Evolutionary conservation across 2,329 filamentous ascomycete genomes (phyloP), one percentile per base, ranked within the genome.

Genomic region (Dichotomopilus funicola): DNA sequence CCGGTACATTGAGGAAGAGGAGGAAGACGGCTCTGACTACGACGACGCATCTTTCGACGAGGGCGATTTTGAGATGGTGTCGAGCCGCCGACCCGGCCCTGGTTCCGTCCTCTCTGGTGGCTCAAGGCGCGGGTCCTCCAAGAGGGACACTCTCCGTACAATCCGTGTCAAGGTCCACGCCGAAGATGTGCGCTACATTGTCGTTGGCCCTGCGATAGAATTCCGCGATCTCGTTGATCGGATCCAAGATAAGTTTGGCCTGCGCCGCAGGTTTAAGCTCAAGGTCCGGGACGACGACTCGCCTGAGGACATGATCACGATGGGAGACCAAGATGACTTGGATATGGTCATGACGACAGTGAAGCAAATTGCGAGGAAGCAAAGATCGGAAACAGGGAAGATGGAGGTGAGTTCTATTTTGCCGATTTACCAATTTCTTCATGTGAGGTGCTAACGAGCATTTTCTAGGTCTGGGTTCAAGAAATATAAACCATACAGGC

Each of bases 241-340:
- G 58, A 88, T 99, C 57, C 81, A 87, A 47, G 87, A 91, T 60
- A 99, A 99, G 73, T 96, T 97, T 67, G 85, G 81, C 11, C 77
- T 96, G 54, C 76, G 81, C 54, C 75, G 86, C 59, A 82, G 83
- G 55, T 92, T 96, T 75, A 95, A 91, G 78, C 86, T 96, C 72
- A 94, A 94, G 76, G 83, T 91, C 64, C 83, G 81, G 66, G 90
- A 95, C 61, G 94, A 97, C 63, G 87, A 89, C 63, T 71, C 76
- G 58, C 80, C 81, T 0, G 78, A 86, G 54, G 88, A 97, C 67
- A 92, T 96, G 88, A 95, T 99, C 67, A 96, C 92, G 36, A 87
- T 99, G 82, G 91, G 88, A 35, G 94, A 99, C 70, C 89, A 96
- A 71, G 94, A 99, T 66, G 94, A 99, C 73, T 73, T 96, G 60